phyloP scores from a whole-genome alignment of 1,139 yeast species.

The Blastobotrys indianensis region DNA sequence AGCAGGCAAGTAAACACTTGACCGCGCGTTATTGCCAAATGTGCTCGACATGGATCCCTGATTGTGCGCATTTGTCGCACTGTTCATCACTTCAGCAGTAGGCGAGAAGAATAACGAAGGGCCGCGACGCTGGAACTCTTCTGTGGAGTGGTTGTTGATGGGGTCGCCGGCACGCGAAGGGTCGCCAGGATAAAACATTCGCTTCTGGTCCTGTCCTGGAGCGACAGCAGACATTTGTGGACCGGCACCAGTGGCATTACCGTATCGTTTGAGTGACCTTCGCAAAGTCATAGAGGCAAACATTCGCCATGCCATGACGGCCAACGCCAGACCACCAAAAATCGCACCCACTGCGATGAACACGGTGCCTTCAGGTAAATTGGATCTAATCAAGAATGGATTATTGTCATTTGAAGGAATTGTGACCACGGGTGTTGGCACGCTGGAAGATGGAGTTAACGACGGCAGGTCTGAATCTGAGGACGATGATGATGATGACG shows the following conservation, averaged over 20 bases:
- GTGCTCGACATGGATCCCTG: constrained; percentile 8
- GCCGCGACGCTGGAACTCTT: background rate
- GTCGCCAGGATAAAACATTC: constrained; percentile 18
- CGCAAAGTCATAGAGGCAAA: constrained; percentile 22
- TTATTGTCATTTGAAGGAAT: constrained; percentile 56
- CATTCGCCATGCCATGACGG: constrained; percentile 37
- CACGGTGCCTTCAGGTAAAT: constrained; percentile 64
- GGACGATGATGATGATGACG: constrained; percentile 10
- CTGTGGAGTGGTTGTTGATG: background rate
- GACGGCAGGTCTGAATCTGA: constrained; percentile 2
- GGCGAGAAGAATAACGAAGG: constrained; percentile 62
- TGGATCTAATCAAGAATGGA: constrained; percentile 53
- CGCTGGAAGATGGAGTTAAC: background rate
- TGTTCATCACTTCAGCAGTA: constrained; percentile 64
- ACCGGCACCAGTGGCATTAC: constrained; percentile 13
- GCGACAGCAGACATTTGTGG: constrained; percentile 11
- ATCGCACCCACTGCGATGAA: constrained; percentile 73
- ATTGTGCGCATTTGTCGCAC: constrained; percentile 20
- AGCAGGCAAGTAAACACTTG: constrained; percentile 34
- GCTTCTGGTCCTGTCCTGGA: constrained; percentile 15
- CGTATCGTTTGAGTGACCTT: constrained; percentile 22
- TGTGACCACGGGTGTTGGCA: constrained; percentile 51
- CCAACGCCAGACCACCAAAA: constrained; percentile 50
- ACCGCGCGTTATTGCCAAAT: constrained; percentile 21
- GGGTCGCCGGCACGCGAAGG: constrained; percentile 15